A percentile compares a stretch with the other conserved stretches of the same genome.
phyloP scores from a whole-genome alignment of 2,329 filamentous ascomycete species.

The Penicillium sp. region DNA sequence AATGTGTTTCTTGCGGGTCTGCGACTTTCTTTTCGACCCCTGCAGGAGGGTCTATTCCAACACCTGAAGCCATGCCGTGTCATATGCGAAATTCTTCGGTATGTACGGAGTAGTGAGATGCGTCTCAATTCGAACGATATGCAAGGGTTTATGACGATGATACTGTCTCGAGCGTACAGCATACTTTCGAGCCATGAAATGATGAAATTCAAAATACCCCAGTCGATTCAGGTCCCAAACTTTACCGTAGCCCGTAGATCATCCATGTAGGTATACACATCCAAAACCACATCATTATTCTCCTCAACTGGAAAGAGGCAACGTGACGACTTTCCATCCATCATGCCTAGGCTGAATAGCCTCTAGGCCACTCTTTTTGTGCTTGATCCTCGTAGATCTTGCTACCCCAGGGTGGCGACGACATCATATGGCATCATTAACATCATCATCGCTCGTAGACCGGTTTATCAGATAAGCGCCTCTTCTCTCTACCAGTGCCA shows the following conservation, averaged over 20 bases:
- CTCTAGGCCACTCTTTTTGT: not conserved
- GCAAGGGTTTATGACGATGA: not conserved
- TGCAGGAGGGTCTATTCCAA: not conserved
- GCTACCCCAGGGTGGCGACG: constrained; percentile 4
- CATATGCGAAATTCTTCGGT: not conserved
- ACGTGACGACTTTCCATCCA: not conserved
- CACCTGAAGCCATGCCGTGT: not conserved
- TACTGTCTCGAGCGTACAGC: not conserved
- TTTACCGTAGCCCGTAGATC: not conserved
- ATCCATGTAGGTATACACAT: not conserved
- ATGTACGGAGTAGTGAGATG: not conserved
- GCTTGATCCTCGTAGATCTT: constrained; percentile 10
- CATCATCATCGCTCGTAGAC: not conserved
- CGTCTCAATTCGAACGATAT: not conserved
- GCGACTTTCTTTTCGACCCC: not conserved
- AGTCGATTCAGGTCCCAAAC: not conserved
- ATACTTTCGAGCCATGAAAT: not conserved
- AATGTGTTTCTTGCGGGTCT: not conserved
- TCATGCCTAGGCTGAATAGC: not conserved
- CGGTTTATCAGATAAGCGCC: not conserved
- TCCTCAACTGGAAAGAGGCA: not conserved
- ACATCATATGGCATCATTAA: not conserved
- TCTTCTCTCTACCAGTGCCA: not conserved
- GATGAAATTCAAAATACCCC: not conserved
- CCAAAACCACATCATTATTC: not conserved